Conservation (phyloP, 208 protist species). For the Ichthyophonus hoferi region DNA sequence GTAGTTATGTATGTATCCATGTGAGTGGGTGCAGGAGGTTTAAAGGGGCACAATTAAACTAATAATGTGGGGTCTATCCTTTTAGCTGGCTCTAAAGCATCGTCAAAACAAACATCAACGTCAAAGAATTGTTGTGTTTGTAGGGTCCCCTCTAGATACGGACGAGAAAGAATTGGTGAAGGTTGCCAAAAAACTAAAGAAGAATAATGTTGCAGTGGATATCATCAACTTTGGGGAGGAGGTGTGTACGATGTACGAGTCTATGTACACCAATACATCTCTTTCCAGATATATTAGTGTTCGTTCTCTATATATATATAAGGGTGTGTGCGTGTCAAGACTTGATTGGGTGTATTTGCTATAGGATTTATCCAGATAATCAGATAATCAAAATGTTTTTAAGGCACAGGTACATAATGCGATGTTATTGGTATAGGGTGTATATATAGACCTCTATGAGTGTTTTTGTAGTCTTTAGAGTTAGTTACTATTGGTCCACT, state of each 20-base stretch:
- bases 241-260: neutral
- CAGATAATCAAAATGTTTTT: too few species aligned
- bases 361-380: too few species aligned
- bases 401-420: too few species aligned
- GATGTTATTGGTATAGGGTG: too few species aligned
- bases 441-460: too few species aligned
- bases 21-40: neutral
- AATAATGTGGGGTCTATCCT: neutral
- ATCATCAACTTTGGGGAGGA: slow-evolving; percentile 88
- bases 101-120: slow-evolving; percentile 84
- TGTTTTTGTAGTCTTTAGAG: too few species aligned
- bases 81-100: slow-evolving; percentile 85
- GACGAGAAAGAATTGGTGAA: slow-evolving; percentile 77
- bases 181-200: slow-evolving; percentile 89
- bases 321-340: neutral
- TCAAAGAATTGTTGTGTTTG: slow-evolving; percentile 94
- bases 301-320: neutral
- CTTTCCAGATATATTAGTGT: too few species aligned
- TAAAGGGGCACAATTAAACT: too few species aligned
- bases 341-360: neutral
- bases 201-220: slow-evolving; percentile 91
- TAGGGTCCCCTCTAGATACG: slow-evolving; percentile 84
- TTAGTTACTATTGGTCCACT: too few species aligned
- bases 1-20: neutral
- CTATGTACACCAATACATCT: neutral